Base-by-base conservation (phyloP, 2,329 filamentous ascomycete species). In the Pseudogymnoascus verrucosus region DNA sequence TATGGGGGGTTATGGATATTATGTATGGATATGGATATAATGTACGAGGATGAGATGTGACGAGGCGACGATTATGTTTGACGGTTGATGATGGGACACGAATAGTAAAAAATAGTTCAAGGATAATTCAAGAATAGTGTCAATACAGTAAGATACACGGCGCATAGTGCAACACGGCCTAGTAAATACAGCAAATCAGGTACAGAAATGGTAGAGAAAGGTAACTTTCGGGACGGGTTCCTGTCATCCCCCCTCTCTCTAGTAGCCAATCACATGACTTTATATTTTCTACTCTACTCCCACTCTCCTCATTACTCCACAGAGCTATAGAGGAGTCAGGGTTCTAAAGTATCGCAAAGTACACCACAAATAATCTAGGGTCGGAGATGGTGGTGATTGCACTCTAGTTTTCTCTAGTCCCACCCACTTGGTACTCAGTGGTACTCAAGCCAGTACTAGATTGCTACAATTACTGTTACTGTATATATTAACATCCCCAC, bases 331-430 rank as follows among this genome's bases (percentile, higher is more conserved):
- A 51, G 44, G 42, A 23, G 44, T n/a, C 23, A 51, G 44, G 44
- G 7, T 28, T 4, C 6, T 8, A 26, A 54, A 54, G 44, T 54
- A 54, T 31, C 23, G 23, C 26, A 34, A 34, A 57, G 51, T 57
- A 57, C 51, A 34, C 47, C 26, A 34, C 12, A 57, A 57, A 28
- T 57, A 19, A 57, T 57, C 51, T 34, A 34, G 26, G n/a, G 51
- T 57, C 51, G 51, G 51, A 8, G 16, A 57, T 57, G 51, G 51
- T 57, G 26, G 51, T 57, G 51, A 57, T 57, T 31, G 8, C 51
- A 57, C 51, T 57, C 51, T 51, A 28, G 44, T 14, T 14, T 14
- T 12, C 42, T 21, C 21, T 10, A 23, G 42, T 16, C 26, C 23
- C 26, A 54, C 47, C 26, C 12, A 16, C 16, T 57, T 28, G 28